Conservation (phyloP, 1,284 basidiomycete genomes). For the Phellinidium pouzarii region DNA sequence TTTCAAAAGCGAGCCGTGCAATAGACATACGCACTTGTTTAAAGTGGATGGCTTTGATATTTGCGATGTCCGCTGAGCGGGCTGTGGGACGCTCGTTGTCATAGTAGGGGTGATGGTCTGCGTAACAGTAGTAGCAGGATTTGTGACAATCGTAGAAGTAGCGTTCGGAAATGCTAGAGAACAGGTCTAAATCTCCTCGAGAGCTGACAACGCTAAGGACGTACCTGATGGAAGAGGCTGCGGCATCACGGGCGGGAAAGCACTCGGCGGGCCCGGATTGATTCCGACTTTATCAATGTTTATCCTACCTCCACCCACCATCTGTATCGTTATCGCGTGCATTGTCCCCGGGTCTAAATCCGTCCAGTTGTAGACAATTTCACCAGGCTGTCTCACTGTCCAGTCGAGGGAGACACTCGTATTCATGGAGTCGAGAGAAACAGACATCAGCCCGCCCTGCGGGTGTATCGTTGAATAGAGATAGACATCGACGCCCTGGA, state of each 20-base stretch:
- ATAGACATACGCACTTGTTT: too few relatives aligned
- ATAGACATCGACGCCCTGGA: constrained; percentile 8
- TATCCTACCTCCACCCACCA: constrained; percentile 3
- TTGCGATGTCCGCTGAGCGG: too few relatives aligned
- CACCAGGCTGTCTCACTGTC: background rate
- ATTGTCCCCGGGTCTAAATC: constrained; percentile 2
- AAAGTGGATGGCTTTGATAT: too few relatives aligned
- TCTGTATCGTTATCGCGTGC: constrained; percentile 12
- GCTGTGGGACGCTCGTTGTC: too few relatives aligned
- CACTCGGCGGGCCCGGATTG: background rate
- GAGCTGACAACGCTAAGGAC: background rate
- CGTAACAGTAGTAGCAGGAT: too few relatives aligned
- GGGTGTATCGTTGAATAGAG: constrained; percentile 11
- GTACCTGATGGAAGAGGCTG: constrained; percentile 9
- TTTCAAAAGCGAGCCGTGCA: too few relatives aligned
- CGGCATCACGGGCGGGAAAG: constrained; percentile 10
- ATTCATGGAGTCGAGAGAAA: constrained; percentile 1
- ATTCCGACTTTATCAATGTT: constrained; percentile 16
- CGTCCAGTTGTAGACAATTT: background rate
- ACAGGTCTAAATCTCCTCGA: background rate
- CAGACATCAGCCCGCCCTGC: constrained; percentile 8
- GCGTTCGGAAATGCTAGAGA: constrained; percentile 1
- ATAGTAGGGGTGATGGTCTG: too few relatives aligned
- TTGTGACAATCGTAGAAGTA: background rate
- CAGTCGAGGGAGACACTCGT: background rate